Base-by-base conservation (phyloP, 129 eudicot species). In the Silybum marianum region DNA sequence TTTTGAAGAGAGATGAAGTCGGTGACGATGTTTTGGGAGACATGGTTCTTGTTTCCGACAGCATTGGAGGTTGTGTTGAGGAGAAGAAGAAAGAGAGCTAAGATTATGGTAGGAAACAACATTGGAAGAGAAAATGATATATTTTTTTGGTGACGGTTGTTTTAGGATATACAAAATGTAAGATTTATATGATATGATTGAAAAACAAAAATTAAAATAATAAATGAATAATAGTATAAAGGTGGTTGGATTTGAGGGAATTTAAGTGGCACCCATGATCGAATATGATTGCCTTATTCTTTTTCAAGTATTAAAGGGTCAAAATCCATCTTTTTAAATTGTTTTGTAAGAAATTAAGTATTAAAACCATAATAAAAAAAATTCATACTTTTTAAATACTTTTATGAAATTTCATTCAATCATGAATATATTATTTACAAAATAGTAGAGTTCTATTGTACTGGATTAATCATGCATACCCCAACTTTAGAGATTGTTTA, bases 221-320 rank as follows among this genome's bases (percentile, higher is more conserved):
- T 10, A 9, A 21, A 38, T 11, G 14, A 48, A 24, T 38, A 54
- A 58, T 77, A 77, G 66, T 77, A 39, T 58, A 60, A 60, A 48
- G 81, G 74, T 78, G 40, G 86, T 83, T 63, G 78, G 78, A 65
- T 60, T 77, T 69, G 18, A 74, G 60, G 68, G 78, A 36, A 77
- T 77, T 77, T 39, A 82, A 77, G 92, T 92, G 94, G 94, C 89
- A 81, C 88, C 90, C 94, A 92, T 88, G 97, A 89, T 92, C 92
- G 89, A 86, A 89, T 86, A 90, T 92, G 92, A 86, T 86, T 85
- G 81, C 77, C 92, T 86, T 80, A 78, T 78, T 44, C 77, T 68
- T 76, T 82, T 71, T 70, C 72, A 69, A 38, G 11, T 38, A 82
- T 19, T 11, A 82, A 81, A n/a, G 13, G 9, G 54, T 75, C 40